Percentiles rank a stretch among this genome's conserved stretches.
Evolutionary conservation across 371 early-diverging fungal genomes (phyloP).

Genomic region (Dichotomocladium elegans): DNA sequence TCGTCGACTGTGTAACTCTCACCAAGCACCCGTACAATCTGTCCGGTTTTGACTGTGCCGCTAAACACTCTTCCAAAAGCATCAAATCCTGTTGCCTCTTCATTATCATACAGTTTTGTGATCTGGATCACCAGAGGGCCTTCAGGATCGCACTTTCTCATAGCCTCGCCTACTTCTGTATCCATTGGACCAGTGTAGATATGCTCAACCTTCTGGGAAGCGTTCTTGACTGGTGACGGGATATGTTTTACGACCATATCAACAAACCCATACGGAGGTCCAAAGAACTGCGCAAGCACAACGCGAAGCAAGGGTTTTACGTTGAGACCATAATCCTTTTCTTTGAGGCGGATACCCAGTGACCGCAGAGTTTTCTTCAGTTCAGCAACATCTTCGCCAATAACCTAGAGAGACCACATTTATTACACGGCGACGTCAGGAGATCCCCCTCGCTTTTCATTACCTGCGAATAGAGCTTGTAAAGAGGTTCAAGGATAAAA

Average conservation of each 20-base stretch:
- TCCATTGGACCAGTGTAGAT: slow-evolving; percentile 79
- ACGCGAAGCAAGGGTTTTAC: slow-evolving; percentile 79
- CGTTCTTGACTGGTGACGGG: slow-evolving; percentile 81
- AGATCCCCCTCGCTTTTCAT: background rate
- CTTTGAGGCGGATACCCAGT: slow-evolving; percentile 81
- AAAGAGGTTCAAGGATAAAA: slow-evolving; percentile 95
- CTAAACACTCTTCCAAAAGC: slow-evolving; percentile 92
- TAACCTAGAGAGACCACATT: slow-evolving; percentile 20
- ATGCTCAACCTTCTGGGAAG: slow-evolving; percentile 60
- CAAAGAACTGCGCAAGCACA: slow-evolving; percentile 90
- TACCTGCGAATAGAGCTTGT: slow-evolving; percentile 89
- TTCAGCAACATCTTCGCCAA: slow-evolving; percentile 69
- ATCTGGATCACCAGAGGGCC: slow-evolving; percentile 93
- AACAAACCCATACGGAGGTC: slow-evolving; percentile 80
- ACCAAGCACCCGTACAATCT: slow-evolving; percentile 86
- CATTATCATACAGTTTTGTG: slow-evolving; percentile 85
- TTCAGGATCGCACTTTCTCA: slow-evolving; percentile 81
- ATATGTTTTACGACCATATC: slow-evolving; percentile 84
- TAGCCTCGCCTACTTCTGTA: slow-evolving; percentile 59
- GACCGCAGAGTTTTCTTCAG: slow-evolving; percentile 68
- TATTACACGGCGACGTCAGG: no score
- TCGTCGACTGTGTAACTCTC: slow-evolving; percentile 89
- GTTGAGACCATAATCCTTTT: slow-evolving; percentile 72
- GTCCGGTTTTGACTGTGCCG: slow-evolving; percentile 79
- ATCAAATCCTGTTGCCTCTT: slow-evolving; percentile 79